Evolutionary conservation across 192 early-diverging fungal species (phyloP).

Genomic region (Physocladia obscura): DNA sequence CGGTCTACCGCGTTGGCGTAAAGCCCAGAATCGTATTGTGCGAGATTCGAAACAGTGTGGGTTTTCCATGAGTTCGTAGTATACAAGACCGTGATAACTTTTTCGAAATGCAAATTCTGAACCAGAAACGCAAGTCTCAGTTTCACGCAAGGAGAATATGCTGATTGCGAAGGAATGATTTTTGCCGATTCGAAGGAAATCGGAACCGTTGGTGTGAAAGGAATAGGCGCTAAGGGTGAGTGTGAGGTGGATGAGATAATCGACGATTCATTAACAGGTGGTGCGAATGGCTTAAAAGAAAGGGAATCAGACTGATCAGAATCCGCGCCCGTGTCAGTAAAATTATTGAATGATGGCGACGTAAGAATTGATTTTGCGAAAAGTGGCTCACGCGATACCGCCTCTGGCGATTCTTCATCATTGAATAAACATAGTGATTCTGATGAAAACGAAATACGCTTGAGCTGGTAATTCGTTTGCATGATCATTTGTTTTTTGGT

Average conservation of each 20-base stretch:
- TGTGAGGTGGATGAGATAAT: constrained; percentile 22
- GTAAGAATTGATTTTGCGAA: constrained; percentile 1
- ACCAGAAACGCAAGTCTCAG: constrained; percentile 58
- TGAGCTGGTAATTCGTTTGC: background rate
- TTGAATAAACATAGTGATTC: constrained; percentile 17
- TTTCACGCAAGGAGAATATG: constrained; percentile 27
- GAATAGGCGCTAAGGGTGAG: background rate
- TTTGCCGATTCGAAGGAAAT: constrained; percentile 22
- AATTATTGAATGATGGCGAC: background rate
- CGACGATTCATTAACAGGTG: background rate
- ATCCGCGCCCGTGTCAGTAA: background rate
- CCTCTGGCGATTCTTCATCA: constrained; percentile 3
- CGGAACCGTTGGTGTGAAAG: background rate
- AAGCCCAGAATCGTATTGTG: constrained; percentile 49
- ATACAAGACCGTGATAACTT: constrained; percentile 74
- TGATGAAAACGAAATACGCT: constrained; percentile 7
- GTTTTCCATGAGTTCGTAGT: constrained; percentile 83
- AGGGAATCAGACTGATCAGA: background rate
- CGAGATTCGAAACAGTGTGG: constrained; percentile 47
- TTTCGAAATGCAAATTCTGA: constrained; percentile 84
- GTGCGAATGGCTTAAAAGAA: background rate
- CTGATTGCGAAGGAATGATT: constrained; percentile 33
- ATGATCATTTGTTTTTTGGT: no score
- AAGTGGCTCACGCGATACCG: background rate
- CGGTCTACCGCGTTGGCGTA: constrained; percentile 55